These are phyloP conservation scores for Didymellaceae sp. DNA, from an alignment of 2,329 filamentous ascomycete genomes.

Conservation along the genomic window DNA sequence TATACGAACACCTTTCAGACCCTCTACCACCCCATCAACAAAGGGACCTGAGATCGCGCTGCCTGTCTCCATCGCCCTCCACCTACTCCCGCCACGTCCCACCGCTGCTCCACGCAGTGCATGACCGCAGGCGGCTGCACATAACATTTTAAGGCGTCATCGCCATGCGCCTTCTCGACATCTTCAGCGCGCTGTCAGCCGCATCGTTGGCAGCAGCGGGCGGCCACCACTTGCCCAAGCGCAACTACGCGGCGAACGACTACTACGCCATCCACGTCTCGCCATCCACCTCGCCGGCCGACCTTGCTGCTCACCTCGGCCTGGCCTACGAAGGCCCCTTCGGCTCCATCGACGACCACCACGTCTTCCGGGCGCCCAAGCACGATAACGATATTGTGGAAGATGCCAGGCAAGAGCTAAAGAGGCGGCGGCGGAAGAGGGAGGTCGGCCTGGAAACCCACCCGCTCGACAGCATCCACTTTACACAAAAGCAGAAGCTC, in stretches of 20 bases:
- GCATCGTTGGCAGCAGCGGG: constrained; percentile 40
- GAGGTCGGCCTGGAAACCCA: constrained; percentile 55
- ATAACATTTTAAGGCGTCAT: constrained; percentile 4
- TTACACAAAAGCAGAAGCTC: constrained; percentile 78
- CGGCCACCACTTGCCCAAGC: constrained; percentile 55
- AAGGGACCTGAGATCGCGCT: not conserved
- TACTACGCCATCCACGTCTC: constrained; percentile 93
- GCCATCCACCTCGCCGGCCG: constrained; percentile 66
- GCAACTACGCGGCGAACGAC: constrained; percentile 81
- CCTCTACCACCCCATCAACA: not conserved
- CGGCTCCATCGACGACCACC: constrained; percentile 78
- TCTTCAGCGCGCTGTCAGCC: constrained; percentile 51
- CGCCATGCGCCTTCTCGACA: constrained; percentile 54
- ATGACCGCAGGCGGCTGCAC: constrained; percentile 27
- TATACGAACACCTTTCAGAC: constrained; percentile 15
- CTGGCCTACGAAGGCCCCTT: constrained; percentile 82
- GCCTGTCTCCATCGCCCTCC: not conserved
- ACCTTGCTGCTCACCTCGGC: constrained; percentile 75
- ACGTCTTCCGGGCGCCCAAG: constrained; percentile 78
- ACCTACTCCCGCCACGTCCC: not conserved
- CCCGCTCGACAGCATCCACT: constrained; percentile 74
- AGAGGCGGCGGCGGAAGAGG: constrained; percentile 68
- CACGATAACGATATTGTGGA: constrained; percentile 62
- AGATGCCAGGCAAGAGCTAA: constrained; percentile 59
- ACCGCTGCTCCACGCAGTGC: constrained; percentile 7